Conservation (phyloP, 2,329 filamentous ascomycete species). For the Monosporascus sp. region DNA sequence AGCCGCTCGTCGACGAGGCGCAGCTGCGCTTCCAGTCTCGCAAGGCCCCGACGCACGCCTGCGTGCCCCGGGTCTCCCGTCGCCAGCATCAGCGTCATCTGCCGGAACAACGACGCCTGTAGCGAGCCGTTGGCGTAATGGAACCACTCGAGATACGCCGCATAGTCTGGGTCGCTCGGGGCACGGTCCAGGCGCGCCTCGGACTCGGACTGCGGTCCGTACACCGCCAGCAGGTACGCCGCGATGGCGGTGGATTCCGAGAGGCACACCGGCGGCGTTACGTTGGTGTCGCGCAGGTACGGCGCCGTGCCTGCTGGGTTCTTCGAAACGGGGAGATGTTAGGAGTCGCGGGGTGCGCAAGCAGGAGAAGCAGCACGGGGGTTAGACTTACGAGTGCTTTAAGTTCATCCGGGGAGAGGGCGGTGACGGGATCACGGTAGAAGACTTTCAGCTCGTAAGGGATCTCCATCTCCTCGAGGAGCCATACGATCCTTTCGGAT, state of each 20-base stretch:
- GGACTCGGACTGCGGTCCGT: neutral
- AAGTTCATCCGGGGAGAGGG: conserved; percentile 2
- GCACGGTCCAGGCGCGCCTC: neutral
- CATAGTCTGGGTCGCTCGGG: conserved; percentile 2
- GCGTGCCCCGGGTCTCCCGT: neutral
- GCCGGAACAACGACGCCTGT: conserved; percentile 1
- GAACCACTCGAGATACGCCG: conserved; percentile 5
- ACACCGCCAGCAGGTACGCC: conserved; percentile 1
- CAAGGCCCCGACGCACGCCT: neutral
- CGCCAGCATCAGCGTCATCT: conserved; percentile 1
- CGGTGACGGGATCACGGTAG: conserved; percentile 2
- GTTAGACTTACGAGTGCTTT: conserved; percentile 3
- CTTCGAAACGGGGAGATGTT: neutral
- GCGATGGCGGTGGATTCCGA: conserved; percentile 4
- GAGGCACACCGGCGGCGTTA: neutral
- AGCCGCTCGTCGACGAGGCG: conserved; percentile 3
- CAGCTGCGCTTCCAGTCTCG: neutral
- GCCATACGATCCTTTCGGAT: conserved; percentile 58
- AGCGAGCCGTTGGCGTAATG: conserved; percentile 6
- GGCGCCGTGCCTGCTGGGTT: conserved; percentile 4
- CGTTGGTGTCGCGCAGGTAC: conserved; percentile 3
- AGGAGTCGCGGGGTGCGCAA: neutral
- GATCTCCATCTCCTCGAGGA: conserved; percentile 57
- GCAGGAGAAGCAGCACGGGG: neutral
- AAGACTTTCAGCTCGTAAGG: conserved; percentile 32